These are phyloP conservation scores for Uncinocarpus reesii DNA, from an alignment of 2,329 filamentous ascomycete species.

Conservation along the genomic window DNA sequence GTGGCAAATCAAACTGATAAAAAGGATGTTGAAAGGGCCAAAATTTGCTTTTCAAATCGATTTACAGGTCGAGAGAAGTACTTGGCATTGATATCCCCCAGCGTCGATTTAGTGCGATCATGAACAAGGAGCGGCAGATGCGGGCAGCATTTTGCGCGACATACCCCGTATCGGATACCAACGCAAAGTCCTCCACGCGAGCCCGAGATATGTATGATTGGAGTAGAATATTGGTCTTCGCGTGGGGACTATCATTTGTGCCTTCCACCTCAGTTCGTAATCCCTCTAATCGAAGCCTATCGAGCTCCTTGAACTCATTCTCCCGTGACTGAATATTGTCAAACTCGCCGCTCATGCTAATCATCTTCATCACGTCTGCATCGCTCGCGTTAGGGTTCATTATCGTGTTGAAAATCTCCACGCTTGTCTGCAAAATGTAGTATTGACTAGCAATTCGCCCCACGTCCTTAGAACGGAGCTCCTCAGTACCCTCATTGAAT, in stretches of 20 bases:
- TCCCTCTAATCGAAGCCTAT: slow-evolving; percentile 57
- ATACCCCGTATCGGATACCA: slow-evolving; percentile 85
- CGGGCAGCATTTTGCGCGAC: slow-evolving; percentile 90
- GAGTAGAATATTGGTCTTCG: slow-evolving; percentile 90
- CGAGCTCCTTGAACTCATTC: slow-evolving; percentile 79
- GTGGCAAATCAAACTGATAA: slow-evolving; percentile 84
- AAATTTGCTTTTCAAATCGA: slow-evolving; percentile 90
- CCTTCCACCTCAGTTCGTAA: slow-evolving; percentile 71
- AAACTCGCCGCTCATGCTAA: slow-evolving; percentile 95
- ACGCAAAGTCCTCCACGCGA: slow-evolving; percentile 82
- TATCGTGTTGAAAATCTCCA: slow-evolving; percentile 92
- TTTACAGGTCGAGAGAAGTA: slow-evolving; percentile 83
- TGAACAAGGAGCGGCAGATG: slow-evolving; percentile 89
- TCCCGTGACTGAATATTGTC: slow-evolving; percentile 93
- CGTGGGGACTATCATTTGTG: slow-evolving; percentile 56
- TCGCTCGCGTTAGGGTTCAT: slow-evolving; percentile 81
- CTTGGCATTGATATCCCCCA: slow-evolving; percentile 95
- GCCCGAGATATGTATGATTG: slow-evolving; percentile 88
- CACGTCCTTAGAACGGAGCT: slow-evolving; percentile 86
- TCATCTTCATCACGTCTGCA: slow-evolving; percentile 89
- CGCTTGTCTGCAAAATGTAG: slow-evolving; percentile 85
- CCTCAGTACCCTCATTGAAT: slow-evolving; percentile 89
- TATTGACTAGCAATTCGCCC: slow-evolving; percentile 95
- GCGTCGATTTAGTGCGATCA: slow-evolving; percentile 88
- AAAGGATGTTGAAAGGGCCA: slow-evolving; percentile 95